Base-by-base conservation (phyloP, 192 early-diverging fungal species). In the Funneliformis mosseae region DNA sequence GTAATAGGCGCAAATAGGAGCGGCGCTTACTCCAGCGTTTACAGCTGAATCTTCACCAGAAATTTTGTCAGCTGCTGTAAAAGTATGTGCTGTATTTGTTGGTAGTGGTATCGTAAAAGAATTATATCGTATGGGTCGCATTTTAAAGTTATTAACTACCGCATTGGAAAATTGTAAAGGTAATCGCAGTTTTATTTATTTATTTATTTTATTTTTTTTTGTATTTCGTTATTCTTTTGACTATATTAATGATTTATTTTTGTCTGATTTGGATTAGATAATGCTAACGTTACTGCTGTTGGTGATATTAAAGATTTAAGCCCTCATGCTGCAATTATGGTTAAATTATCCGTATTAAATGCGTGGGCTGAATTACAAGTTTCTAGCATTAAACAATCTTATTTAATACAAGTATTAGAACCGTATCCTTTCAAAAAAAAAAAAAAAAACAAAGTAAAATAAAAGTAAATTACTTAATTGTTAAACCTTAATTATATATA, bases 1-100 rank as follows among this genome's bases (percentile, higher is more conserved):
- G 9, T 77, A 75, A 79, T 67, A 81, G 83, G 96, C 97, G 0
- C 97, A 98, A 82, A 94, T 99, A 64, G 92, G 89, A 39, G 93
- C 98, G 3, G 96, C 97, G 4, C 88, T 99, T 59, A 94, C 95
- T 18, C 95, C 98, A 3, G 93, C 93, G 8, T 96, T 97, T 77
- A 88, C 89, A 7, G 81, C 89, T 0, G 94, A 97, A 73, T 89
- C 92, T 6, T 89, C 92, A 0, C 92, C 94, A 25, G 92, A 95
- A 69, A 88, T 96, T 33, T 87, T 91, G 2, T 91, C 91, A 66
- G 80, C 90, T n/a, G 96, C 94, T 43, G 94, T 94, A 48, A 86
- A 89, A 45, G 94, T 97, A 21, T 93, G 92, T 75, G 94, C 94
- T 0, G 91, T 92, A 8, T 97, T 95, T 86, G 89, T 95, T 61